Base-by-base conservation (phyloP, 2,329 filamentous ascomycete species). In the Seiridium unicorne region DNA sequence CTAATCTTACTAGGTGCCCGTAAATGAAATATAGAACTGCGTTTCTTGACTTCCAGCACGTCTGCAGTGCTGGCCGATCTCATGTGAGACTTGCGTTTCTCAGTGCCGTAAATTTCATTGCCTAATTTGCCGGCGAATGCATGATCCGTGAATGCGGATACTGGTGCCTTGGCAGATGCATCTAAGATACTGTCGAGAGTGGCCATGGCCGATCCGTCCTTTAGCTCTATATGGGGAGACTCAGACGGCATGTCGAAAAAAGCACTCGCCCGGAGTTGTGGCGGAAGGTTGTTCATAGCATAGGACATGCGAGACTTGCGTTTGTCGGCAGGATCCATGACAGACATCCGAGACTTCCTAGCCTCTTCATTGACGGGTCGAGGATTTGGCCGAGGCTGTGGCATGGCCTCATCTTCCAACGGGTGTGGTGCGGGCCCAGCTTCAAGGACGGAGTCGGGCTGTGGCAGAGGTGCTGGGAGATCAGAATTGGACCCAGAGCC, bases 111-210 rank as follows among this genome's bases (percentile, higher is more conserved):
- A 0, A 93, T 84, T 67, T 94, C 90, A 4, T 84, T 73, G 32
- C 92, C 90, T 9, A 93, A 80, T 63, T 87, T 86, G 4, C 93
- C 93, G 35, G 89, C 90, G 69, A 91, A 93, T 0, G 89, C 86
- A 72, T 97, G 93, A 69, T 97, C 92, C 0, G 91, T 96, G 68
- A 98, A 98, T 34, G 93, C 94, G 65, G 83, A 92, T 36, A 97
- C 93, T 1, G 95, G 95, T 0, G 95, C 94, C 61, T 84, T 85
- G 3, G 92, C 91, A 3, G 94, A 95, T 6, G 94, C 95, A 70
- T 97, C 90, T 13, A 99, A 83, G 57, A 99, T 96, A 71, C 88
- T 93, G 65, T 99, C 93, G 6, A 99, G 83, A 0, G 94, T 97
- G 47, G 86, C 89, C 71, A 93, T 91, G 9, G 94, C 93, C 34